Evolutionary conservation across 371 early-diverging fungal genomes (phyloP), one percentile per base, ranked within the genome.

Genomic region (Apophysomyces elegans): DNA sequence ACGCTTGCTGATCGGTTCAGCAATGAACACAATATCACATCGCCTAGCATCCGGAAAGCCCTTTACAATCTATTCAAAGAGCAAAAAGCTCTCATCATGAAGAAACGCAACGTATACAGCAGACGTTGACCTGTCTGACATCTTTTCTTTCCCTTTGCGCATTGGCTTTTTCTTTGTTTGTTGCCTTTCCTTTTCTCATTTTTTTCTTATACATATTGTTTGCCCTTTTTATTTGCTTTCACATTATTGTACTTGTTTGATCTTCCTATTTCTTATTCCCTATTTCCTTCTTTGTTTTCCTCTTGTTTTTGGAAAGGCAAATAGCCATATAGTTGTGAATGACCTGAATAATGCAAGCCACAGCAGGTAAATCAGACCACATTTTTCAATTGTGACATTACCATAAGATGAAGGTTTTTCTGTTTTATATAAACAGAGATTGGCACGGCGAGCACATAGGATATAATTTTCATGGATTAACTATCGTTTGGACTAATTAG

Each of bases 71-170:
- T 50, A 21, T 50, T 50, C 54, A 21, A 50, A 26, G 9, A 50
- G 21, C 54, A 50, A 50, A 50, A 50, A 26, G 21, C n/a, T 21
- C 54, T 21, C 16, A 21, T 9, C 8, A 50, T 50, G 54, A 50
- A 50, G 21, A 50, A 50, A 50, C 54, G 54, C 54, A 50, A 50
- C 21, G 54, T 32, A 50, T 21, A 50, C 21, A 50, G 21, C n/a
- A 50, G 54, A 21, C 54, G 32, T 21, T 50, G 21, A 50, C 18
- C 21, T 7, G 7, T 21, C 21, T 50, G 16, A n/a, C 54, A n/a
- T 18, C 46, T 50, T 50, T n/a, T 50, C 21, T 50, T 21, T 50
- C 21, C 14, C 21, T 18, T 18, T 50, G n/a, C 16, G 13, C 16
- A 45, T 7, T 21, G 21, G 54, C 54, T 50, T 18, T 21, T 50